Evolutionary conservation across 176 grass and related monocot species (phyloP), one percentile per base, ranked within the genome.

Genomic region (Saccharum spontaneum): DNA sequence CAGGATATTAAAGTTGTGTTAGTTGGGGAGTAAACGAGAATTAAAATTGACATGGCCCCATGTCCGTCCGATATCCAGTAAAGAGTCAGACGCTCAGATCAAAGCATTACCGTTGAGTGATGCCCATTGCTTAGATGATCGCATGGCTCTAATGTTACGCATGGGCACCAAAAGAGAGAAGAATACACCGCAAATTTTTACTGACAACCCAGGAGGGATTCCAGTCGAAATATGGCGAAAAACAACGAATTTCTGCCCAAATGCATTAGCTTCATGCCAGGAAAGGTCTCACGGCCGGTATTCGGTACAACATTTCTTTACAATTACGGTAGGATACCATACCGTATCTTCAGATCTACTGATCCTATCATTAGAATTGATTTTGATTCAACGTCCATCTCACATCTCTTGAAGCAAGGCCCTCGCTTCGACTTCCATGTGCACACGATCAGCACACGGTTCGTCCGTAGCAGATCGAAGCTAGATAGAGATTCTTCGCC

Each of bases 401-500:
- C 63, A 36, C 69, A 63, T 78, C 79, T 49, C 50, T 5, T 18
- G 11, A 23, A 30, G 62, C 78, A 55, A 59, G 26, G 11, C 26
- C 75, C 76, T 79, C 17, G 8, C 36, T 60, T 90, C 10, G n/a
- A 40, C 9, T 82, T 82, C 67, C 81, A 66, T 38, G 9, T 49
- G n/a, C n/a, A 41, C 22, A 36, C 23, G 61, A 62, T 90, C 90
- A 94, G 86, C 92, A 90, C 34, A 97, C 94, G 5, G 92, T 97
- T 78, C 94, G 90, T 11, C 94, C 94, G 0, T 83, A 97, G 94
- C 94, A 90, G 71, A 97, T 83, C 14, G 94, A 94, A 50, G 86
- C 92, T 57, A 97, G 83, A 67, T 97, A 97, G 3, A 97, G 92
- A 79, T 97, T 97, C 84, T 94, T 97, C 3, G 85, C 92, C 94